These are phyloP conservation scores for Pilaira anomala DNA, from an alignment of 192 early-diverging fungal species.

Conservation along the genomic window DNA sequence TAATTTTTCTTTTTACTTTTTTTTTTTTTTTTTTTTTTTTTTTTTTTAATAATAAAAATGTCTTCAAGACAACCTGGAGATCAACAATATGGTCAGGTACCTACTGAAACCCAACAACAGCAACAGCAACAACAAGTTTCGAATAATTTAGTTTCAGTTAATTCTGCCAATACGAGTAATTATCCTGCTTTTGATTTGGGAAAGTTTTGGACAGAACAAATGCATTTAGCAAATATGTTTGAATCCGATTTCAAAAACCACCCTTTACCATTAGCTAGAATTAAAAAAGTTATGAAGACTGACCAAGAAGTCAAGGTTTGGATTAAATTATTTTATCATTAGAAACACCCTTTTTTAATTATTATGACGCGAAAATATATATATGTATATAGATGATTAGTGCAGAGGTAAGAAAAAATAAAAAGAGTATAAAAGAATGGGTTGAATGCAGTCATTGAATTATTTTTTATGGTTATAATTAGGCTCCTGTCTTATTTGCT, in stretches of 20 bases:
- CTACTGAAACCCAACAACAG: not conserved
- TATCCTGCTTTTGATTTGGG: constrained; percentile 40
- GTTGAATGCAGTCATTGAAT: not conserved
- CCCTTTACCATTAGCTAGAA: constrained; percentile 87
- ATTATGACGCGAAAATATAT: not conserved
- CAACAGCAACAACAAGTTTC: constrained; percentile 1
- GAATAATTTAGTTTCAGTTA: not conserved
- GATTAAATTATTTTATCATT: not conserved
- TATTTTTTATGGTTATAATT: constrained; percentile 56
- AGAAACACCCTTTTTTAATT: not conserved
- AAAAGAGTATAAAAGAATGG: constrained; percentile 1
- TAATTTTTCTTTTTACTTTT: not conserved
- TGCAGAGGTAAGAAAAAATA: constrained; percentile 40
- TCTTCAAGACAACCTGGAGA: constrained; percentile 7
- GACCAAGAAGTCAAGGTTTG: constrained; percentile 90
- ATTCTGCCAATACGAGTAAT: constrained; percentile 9
- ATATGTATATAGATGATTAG: constrained; percentile 55
- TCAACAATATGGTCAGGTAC: not conserved
- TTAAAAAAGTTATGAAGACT: constrained; percentile 98
- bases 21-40: not conserved
- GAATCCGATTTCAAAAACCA: constrained; percentile 87
- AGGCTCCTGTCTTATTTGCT: constrained; percentile 92
- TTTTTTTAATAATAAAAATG: constrained; percentile 1
- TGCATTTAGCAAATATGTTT: constrained; percentile 60
- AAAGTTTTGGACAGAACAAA: constrained; percentile 73